phyloP scores from a whole-genome alignment of 169 alveolate genomes.

The Hepatocystis sp. region DNA sequence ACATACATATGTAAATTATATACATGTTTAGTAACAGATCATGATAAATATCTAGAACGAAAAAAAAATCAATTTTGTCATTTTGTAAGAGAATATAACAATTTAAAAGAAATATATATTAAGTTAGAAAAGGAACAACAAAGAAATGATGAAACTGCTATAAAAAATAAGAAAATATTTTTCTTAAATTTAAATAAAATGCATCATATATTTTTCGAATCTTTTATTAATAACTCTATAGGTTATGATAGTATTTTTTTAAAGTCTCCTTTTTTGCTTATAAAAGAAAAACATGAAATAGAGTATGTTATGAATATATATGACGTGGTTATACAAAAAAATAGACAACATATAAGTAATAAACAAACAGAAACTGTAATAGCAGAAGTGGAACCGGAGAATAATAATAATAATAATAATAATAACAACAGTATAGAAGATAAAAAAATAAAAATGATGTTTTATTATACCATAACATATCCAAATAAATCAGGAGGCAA shows the following conservation, averaged over 20 bases:
- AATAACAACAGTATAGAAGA: no score
- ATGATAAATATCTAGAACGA: conserved; percentile 12
- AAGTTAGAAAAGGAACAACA: conserved; percentile 40
- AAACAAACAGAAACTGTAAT: neutral
- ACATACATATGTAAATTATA: neutral
- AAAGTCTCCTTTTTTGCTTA: conserved; percentile 34
- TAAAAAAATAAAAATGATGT: no score
- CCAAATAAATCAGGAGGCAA: no score
- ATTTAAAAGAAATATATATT: conserved; percentile 27
- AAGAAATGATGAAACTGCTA: conserved; percentile 57
- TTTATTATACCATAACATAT: no score
- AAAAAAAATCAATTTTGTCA: conserved; percentile 18
- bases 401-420: neutral
- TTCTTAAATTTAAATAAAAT: conserved; percentile 32
- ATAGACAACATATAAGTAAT: conserved; percentile 6
- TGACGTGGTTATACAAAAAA: no score
- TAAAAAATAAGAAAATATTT: conserved; percentile 32
- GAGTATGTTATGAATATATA: conserved; percentile 22
- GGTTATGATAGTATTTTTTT: conserved; percentile 4
- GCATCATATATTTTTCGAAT: conserved; percentile 34
- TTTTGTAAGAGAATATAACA: conserved; percentile 25
- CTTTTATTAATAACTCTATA: neutral
- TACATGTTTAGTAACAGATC: conserved; percentile 34
- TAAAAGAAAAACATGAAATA: conserved; percentile 10
- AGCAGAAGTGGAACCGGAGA: neutral